Evolutionary conservation across 495 filamentous ascomycete genomes (phyloP).

Genomic region (Cercophora newfieldiana): DNA sequence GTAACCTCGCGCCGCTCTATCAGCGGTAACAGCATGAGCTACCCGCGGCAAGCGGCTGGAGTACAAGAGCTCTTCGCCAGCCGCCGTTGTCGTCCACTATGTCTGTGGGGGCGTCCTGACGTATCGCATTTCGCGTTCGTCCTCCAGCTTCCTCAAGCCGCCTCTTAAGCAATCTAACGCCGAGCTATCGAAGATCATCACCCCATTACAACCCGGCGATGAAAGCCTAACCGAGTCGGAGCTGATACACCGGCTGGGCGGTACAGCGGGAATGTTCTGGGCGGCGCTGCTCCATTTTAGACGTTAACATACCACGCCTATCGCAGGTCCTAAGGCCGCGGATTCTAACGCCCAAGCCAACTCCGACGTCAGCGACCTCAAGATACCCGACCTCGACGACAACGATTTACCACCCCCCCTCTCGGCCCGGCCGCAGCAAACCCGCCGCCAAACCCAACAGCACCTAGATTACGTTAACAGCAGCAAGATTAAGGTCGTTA

Average conservation of each 20-base stretch:
- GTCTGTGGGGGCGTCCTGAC: conserved; percentile 1
- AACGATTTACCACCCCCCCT: background rate
- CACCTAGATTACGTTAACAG: conserved; percentile 12
- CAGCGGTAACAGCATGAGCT: conserved; percentile 1
- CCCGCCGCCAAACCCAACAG: conserved; percentile 11
- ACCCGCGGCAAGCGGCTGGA: background rate
- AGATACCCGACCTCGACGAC: conserved; percentile 9
- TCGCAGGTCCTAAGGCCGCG: background rate
- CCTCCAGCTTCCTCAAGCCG: conserved; percentile 10
- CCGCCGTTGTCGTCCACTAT: conserved; percentile 2
- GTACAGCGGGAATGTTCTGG: conserved; percentile 15
- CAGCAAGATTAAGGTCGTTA: conserved; percentile 8
- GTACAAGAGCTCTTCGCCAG: conserved; percentile 3
- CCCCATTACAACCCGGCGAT: conserved; percentile 1
- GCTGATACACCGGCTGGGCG: conserved; percentile 12
- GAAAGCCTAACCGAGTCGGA: conserved; percentile 11
- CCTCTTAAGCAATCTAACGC: background rate
- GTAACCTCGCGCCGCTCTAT: conserved; percentile 1
- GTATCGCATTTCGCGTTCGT: conserved; percentile 1
- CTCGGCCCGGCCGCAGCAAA: conserved; percentile 9
- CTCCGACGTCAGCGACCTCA: conserved; percentile 1
- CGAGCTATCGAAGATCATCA: conserved; percentile 15
- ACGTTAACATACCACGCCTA: background rate
- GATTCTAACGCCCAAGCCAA: background rate
- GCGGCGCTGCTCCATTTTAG: conserved; percentile 10